Base-by-base conservation (phyloP, 2,329 filamentous ascomycete species). In the Didymellaceae sp. region DNA sequence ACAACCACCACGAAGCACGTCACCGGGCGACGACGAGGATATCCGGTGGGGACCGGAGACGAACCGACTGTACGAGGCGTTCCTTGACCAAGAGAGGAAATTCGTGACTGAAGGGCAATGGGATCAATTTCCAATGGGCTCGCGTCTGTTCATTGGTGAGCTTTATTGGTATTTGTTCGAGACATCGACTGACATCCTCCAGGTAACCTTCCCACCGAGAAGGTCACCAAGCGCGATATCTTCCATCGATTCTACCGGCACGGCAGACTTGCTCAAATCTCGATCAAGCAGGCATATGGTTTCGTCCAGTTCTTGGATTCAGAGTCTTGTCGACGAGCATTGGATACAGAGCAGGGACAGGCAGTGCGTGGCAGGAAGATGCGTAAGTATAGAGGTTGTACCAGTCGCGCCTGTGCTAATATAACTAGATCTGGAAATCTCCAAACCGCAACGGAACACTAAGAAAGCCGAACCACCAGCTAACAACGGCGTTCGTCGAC, bases 241-340 rank as follows among this genome's bases (percentile, higher is more conserved):
- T 97, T 96, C 74, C 88, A 96, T 68, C 82, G 93, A 14, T 97
- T 99, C 69, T 86, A 91, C 67, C 83, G 82, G 49, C 92, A 91
- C 69, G 94, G 94, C 45, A 87, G 87, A 54, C 79, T 99, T 37
- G 93, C 92, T 2, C 94, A 99, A 71, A 94, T 97, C 53, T 96
- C 91, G 1, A 90, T 97, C 63, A 97, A 97, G 74, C 91, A 94
- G 59, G 92, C 92, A 1, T 97, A 96, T 74, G 94, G 94, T 1
- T 99, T 97, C 69, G 91, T 97, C 26, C 94, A 97, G 70, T 99
- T 95, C 60, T 82, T 96, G 59, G 87, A 90, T 22, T 77, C 86
- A 4, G 80, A 82, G 2, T 87, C 93, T 66, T 96, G 91, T 58
- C 80, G 83, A 48, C 80, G 81, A 35, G 93, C 93, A 4, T 82